phyloP scores from a whole-genome alignment of 768 basidiomycete genomes.

The Amylocystis lapponica region DNA sequence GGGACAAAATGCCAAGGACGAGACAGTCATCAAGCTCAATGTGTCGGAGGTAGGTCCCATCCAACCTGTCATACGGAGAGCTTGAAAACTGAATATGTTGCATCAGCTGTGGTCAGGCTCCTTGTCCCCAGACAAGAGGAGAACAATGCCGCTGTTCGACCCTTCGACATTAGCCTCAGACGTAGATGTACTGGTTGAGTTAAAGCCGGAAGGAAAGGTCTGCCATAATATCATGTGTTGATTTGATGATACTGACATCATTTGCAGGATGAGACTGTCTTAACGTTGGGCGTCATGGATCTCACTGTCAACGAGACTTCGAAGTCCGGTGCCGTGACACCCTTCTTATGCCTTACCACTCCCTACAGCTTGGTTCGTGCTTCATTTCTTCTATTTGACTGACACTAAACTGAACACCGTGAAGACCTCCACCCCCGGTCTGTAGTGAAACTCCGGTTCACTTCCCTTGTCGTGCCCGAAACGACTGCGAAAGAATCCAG shows the following conservation, averaged over 20 bases:
- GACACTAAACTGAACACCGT: too few relatives aligned
- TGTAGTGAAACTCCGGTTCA: conserved; percentile 58
- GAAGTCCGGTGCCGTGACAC: conserved; percentile 21
- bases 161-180: conserved; percentile 59
- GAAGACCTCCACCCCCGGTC: too few relatives aligned
- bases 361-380: conserved; percentile 53
- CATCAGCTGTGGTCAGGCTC: conserved; percentile 36
- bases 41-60: conserved; percentile 31
- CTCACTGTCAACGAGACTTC: conserved; percentile 47
- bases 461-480: conserved; percentile 54
- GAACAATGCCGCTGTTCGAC: conserved; percentile 18
- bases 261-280: conserved; percentile 60
- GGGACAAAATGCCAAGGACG: conserved; percentile 17
- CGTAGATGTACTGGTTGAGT: conserved; percentile 54
- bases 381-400: too few relatives aligned
- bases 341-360: conserved; percentile 51
- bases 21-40: conserved; percentile 45
- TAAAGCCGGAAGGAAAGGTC: conserved; percentile 73
- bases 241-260: background rate
- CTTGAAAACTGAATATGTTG: conserved; percentile 2
- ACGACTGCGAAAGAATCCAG: conserved; percentile 74
- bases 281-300: conserved; percentile 62
- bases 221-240: conserved; percentile 7
- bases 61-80: background rate
- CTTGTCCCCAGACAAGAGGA: conserved; percentile 42